A percentile compares a stretch with the other conserved stretches of the same genome.
phyloP scores from a whole-genome alignment of 192 early-diverging fungal genomes.

The Coemansia sp. region DNA sequence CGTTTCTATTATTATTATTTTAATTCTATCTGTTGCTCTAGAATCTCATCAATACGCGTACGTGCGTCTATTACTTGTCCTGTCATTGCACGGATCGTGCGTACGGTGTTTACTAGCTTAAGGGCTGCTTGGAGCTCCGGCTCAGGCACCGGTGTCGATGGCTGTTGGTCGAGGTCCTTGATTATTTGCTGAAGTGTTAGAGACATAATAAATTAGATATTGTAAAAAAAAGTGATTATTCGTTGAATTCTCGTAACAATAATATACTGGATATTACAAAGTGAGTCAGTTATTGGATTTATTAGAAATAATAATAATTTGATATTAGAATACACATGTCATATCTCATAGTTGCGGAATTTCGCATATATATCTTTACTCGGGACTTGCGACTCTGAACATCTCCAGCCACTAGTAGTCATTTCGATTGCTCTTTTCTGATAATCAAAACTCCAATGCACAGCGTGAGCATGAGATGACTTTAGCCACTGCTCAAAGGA shows the following conservation, averaged over 20 bases:
- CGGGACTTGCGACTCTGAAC: neutral
- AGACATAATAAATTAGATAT: neutral
- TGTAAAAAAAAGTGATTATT: no score
- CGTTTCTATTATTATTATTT: neutral
- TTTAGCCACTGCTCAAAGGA: constrained; percentile 32
- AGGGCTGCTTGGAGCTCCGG: neutral
- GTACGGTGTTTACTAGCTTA: constrained; percentile 58
- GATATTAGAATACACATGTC: neutral
- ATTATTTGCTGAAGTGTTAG: constrained; percentile 26
- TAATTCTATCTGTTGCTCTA: neutral
- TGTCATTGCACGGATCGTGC: constrained; percentile 70
- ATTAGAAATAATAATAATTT: no score
- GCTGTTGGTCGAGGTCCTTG: constrained; percentile 11
- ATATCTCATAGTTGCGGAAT: constrained; percentile 45
- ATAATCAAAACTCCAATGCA: constrained; percentile 40
- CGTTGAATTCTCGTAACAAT: no score
- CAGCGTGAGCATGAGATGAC: constrained; percentile 17
- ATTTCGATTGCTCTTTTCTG: constrained; percentile 13
- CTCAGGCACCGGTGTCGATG: neutral
- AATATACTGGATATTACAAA: neutral
- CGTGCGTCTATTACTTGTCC: constrained; percentile 60
- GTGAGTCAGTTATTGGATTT: neutral
- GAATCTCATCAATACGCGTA: constrained; percentile 34
- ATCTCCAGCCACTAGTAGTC: neutral
- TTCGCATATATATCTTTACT: constrained; percentile 26